Base-by-base conservation (phyloP, 352 stramenopile species). In the Globisporangium iwayamae region DNA sequence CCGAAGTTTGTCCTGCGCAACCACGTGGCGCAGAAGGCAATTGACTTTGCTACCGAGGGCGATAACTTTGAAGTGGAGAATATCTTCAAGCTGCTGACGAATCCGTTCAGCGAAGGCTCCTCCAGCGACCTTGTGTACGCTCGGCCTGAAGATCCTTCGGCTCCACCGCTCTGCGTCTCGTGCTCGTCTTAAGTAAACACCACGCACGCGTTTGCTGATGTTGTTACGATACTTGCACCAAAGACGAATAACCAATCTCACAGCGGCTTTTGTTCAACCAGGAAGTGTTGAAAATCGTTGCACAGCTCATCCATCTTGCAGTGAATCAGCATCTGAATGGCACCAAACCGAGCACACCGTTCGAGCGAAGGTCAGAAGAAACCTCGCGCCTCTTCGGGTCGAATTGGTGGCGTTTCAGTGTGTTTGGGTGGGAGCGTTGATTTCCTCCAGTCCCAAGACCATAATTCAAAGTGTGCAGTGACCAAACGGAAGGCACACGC, bases 1-100 rank as follows among this genome's bases (percentile, higher is more conserved):
- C 89, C 90, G 1, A 69, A 87, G 61, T 96, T 90, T 60, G 79
- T 96, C 8, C 67, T 97, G 25, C 87, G 90, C 46, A 97, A 97
- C 70, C 89, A 96, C 56, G 83, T 96, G n/a, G 87, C 83, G 38
- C 91, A 98, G 72, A 77, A 75, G 47, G 87, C 87, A 11, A 97
- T 98, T 25, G 84, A 96, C 20, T 77, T 77, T 25, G 91, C 90
- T 1, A 68, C 84, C 18, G 73, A 77, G 28, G 84, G 88, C 4
- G 78, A 96, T 51, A 89, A 84, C 60, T 67, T 79, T 9, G 57
- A 68, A 18, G 83, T 96, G 20, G 67, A 81, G 38, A 79, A 86
- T 54, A 87, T 95, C 61, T 75, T 94, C 28, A 50, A 87, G n/a
- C 57, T 95, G 16, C 38, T 95, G 36, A 86, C 71, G 20, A 69